Evolutionary conservation across 2,329 filamentous ascomycete genomes (phyloP), one percentile per base, ranked within the genome.

Genomic region (Pseudogymnoascus sp.): DNA sequence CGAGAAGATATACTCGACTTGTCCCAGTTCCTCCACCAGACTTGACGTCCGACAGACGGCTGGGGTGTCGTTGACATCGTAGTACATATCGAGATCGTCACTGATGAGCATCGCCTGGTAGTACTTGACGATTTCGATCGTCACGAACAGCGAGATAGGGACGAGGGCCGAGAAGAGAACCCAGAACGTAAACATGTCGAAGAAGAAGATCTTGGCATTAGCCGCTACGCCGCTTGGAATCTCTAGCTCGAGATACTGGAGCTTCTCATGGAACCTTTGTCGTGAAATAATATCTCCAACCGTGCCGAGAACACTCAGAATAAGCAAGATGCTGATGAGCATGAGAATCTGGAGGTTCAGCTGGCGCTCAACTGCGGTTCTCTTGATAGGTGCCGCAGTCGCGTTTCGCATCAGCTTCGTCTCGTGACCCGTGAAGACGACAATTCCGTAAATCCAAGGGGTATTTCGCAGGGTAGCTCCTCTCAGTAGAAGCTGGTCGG

Each of bases 331-430:
- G 60, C 81, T 86, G 59, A 97, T 89, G 40, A 99, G 84, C 78
- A 96, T 89, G 68, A 99, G 80, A 72, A 99, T 96, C 66, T 98
- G 89, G 70, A 88, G 85, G 76, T 99, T 99, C 69, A 99, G 89
- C 80, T 96, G 90, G 66, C 88, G 86, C 77, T 99, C 95, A 6
- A 99, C 93, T 69, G 93, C 93, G 37, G 95, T 99, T 63, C 93
- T 89, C 80, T 99, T 99, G 78, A 99, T 99, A 5, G 95, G 96
- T 1, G 95, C 89, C 4, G 93, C 93, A 2, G 93, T 99, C 16
- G 95, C 96, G 74, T 99, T 99, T 69, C 95, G 88, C 95, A 99
- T 98, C 66, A 99, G 83, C 77, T 99, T 99, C 6, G 95, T 98
- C 78, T 99, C 95, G 76, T 99, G 95, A 61, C 95, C 95, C 2